phyloP scores from a whole-genome alignment of 768 basidiomycete species.

The Mycena metata region DNA sequence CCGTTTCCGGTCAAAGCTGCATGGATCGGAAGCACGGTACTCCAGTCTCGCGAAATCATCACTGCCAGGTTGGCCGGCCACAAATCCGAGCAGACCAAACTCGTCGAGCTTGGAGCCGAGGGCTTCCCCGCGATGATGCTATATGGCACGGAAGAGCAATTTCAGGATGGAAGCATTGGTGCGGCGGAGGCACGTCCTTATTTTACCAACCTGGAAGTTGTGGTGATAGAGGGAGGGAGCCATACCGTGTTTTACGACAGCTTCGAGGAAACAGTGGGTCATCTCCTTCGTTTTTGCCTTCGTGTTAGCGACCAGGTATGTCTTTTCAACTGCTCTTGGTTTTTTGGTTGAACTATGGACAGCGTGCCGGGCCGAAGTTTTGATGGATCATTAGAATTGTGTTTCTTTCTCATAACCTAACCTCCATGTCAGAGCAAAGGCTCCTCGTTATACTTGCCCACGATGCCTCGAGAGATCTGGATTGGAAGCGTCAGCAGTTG shows the following conservation, averaged over 20 bases:
- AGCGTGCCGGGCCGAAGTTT: too few species aligned
- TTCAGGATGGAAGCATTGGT: conserved; percentile 28
- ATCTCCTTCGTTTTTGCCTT: conserved; percentile 30
- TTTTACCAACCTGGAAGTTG: conserved; percentile 33
- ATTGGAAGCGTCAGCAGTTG: conserved; percentile 21
- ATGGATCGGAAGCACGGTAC: conserved; percentile 28
- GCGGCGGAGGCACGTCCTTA: conserved; percentile 21
- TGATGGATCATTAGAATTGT: too few species aligned
- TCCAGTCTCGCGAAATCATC: conserved; percentile 9
- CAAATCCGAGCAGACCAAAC: conserved; percentile 19
- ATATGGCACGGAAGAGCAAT: conserved; percentile 30
- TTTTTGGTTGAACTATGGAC: too few species aligned
- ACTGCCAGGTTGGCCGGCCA: conserved; percentile 17
- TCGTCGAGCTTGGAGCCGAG: conserved; percentile 18
- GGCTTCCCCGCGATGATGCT: conserved; percentile 35
- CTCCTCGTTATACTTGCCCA: too few species aligned
- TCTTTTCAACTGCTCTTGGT: too few species aligned
- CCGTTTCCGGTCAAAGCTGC: conserved; percentile 24
- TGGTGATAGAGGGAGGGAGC: conserved; percentile 29
- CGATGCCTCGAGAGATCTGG: neutral
- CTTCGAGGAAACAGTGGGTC: conserved; percentile 28
- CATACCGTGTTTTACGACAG: conserved; percentile 35
- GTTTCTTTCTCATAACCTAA: too few species aligned
- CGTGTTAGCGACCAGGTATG: conserved; percentile 22
- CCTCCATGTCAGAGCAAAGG: too few species aligned